A percentile compares a stretch with the other conserved stretches of the same genome.
These are phyloP conservation scores for Ascochyta rabiei DNA, from an alignment of 2,329 filamentous ascomycete species.

Conservation along the genomic window DNA sequence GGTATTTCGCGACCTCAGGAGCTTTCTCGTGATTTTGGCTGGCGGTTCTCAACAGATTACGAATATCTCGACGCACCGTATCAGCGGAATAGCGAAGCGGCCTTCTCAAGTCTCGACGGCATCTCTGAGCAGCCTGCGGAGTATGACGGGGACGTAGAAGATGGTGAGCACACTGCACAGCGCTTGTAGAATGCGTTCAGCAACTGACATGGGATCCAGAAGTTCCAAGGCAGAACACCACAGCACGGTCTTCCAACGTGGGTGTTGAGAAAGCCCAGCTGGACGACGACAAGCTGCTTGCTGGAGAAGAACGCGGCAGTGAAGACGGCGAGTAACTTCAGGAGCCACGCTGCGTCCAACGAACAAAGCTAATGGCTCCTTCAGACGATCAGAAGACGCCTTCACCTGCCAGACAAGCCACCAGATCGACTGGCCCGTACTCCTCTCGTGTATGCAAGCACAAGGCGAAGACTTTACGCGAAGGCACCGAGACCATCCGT, in stretches of 20 bases:
- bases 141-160: not conserved
- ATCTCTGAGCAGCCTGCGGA: not conserved
- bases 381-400: not conserved
- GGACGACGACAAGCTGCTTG: not conserved
- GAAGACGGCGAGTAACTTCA: not conserved
- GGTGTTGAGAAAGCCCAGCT: not conserved
- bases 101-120: not conserved
- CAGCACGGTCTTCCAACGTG: not conserved
- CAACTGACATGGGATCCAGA: not conserved
- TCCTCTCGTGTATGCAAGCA: not conserved
- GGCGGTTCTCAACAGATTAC: not conserved
- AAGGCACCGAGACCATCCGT: not conserved
- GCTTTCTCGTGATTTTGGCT: not conserved
- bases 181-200: not conserved
- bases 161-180: not conserved
- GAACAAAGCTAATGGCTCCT: not conserved
- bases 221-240: too few relatives aligned
- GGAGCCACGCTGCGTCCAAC: not conserved
- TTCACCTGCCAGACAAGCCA: not conserved
- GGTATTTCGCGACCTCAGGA: not conserved
- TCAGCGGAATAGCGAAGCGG: not conserved
- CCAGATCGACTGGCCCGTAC: not conserved
- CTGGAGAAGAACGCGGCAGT: not conserved
- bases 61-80: not conserved
- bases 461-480: not conserved